Base-by-base conservation (phyloP, 2,329 filamentous ascomycete genomes). In the Penicillium sp. region DNA sequence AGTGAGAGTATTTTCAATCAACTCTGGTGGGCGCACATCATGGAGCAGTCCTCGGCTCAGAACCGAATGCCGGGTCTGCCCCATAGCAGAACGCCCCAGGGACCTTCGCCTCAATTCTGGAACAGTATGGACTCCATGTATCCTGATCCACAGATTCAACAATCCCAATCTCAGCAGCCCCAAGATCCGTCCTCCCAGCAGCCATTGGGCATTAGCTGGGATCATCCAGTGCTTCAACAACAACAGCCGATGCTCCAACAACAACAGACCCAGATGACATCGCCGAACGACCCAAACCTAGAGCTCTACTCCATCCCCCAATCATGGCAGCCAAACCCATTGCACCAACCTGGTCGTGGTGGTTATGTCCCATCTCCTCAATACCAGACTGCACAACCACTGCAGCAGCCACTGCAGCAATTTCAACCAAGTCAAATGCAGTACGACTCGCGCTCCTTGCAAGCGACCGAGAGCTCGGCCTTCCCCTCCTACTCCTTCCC, bases 1-100 rank as follows among this genome's bases (percentile, higher is more conserved):
- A 52, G 39, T 45, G 41, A 27, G 41, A 46, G 22, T 14, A 3
- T n/a, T 26, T 24, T 21, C 22, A 21, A 29, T 46, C 16, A 44
- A 45, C 27, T 37, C 26, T 49, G 39, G 56, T 26, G 44, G 47
- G 26, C 53, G 39, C 55, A 47, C 56, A 68, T 48, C 50, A 77
- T 76, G 74, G 74, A 76, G 61, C 71, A 70, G 62, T 66, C 67
- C 19, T 62, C 71, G 41, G 59, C 68, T 29, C 66, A 70, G 46
- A 69, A 66, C 52, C 58, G 67, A 31, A 63, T 71, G 60, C 66
- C 68, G 48, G 67, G 70, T 43, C 52, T 71, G 57, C 64, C 66
- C 27, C 65, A 67, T 60, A 27, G 35, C 9, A 62, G 63, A 27
- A 67, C 70, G 57, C 61, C 66, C 35, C 61, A 69, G 24, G 61